phyloP scores from a whole-genome alignment of 164 flowering plant species.

The Aristolochia contorta region DNA sequence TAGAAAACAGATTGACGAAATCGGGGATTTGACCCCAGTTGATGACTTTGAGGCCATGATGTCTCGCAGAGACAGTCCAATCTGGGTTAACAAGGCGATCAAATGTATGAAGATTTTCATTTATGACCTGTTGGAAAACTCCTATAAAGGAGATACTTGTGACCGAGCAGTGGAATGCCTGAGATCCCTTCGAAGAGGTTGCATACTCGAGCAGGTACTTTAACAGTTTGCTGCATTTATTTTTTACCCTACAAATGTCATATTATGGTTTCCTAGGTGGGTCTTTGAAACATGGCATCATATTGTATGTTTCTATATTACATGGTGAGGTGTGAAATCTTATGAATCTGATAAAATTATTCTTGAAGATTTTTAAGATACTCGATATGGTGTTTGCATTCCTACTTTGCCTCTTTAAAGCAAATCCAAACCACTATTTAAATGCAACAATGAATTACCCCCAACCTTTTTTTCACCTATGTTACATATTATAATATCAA shows the following conservation, averaged over 20 bases:
- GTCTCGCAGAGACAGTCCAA: slow-evolving; percentile 62
- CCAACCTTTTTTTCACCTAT: no score
- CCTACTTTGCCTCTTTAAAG: no score
- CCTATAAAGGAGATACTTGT: slow-evolving; percentile 44
- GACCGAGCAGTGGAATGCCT: slow-evolving; percentile 57
- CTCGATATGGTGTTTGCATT: no score
- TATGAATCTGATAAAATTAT: not conserved
- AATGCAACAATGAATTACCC: no score
- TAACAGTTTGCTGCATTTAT: not conserved
- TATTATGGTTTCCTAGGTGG: no score
- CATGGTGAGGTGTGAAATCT: not conserved
- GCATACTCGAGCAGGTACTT: slow-evolving; percentile 77
- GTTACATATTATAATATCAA: no score
- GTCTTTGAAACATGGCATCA: no score
- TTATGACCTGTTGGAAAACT: slow-evolving; percentile 46
- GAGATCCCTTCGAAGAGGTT: slow-evolving; percentile 72
- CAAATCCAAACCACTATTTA: no score
- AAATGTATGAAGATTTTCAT: slow-evolving; percentile 50
- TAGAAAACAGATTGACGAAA: slow-evolving; percentile 28
- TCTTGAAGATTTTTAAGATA: not conserved
- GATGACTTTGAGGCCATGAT: slow-evolving; percentile 92
- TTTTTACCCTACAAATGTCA: no score
- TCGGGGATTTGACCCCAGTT: slow-evolving; percentile 54
- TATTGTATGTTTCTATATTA: not conserved
- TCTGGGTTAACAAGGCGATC: slow-evolving; percentile 71